Evolutionary conservation across 2,329 filamentous ascomycete species (phyloP).

Genomic region (Diplodia sapinea): DNA sequence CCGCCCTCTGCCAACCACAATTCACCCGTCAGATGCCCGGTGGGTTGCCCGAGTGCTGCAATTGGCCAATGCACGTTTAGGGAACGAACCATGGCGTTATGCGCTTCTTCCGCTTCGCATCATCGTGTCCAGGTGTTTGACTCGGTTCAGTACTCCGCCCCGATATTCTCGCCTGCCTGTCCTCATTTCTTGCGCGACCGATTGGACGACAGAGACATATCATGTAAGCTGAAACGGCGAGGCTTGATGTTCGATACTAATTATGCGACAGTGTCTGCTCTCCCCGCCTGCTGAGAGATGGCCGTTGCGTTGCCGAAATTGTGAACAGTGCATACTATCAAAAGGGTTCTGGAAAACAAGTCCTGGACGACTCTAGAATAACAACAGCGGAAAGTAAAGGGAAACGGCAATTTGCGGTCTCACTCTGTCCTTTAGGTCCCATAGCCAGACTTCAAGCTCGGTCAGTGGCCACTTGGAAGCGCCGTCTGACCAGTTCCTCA

Average conservation of each 20-base stretch:
- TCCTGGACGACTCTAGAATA: background rate
- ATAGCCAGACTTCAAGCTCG: background rate
- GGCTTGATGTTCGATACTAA: background rate
- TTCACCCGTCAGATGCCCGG: background rate
- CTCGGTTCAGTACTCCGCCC: no score
- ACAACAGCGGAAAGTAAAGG: background rate
- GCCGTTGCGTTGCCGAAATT: background rate
- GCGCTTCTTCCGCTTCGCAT: no score
- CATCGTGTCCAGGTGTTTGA: no score
- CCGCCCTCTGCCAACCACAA: background rate
- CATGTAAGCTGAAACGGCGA: background rate
- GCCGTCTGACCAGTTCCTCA: conserved; percentile 31
- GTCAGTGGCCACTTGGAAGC: background rate
- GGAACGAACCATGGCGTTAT: no score
- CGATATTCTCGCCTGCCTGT: no score
- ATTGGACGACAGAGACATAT: background rate
- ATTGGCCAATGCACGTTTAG: no score
- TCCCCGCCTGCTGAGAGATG: background rate
- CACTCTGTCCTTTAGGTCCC: background rate
- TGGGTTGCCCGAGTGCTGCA: background rate
- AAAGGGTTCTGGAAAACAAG: background rate
- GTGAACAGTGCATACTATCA: background rate
- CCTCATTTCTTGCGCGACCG: no score
- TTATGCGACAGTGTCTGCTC: background rate
- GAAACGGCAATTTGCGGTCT: background rate